These are phyloP conservation scores for Cyclotella cryptica DNA, from an alignment of 108 stramenopile species.

Conservation along the genomic window DNA sequence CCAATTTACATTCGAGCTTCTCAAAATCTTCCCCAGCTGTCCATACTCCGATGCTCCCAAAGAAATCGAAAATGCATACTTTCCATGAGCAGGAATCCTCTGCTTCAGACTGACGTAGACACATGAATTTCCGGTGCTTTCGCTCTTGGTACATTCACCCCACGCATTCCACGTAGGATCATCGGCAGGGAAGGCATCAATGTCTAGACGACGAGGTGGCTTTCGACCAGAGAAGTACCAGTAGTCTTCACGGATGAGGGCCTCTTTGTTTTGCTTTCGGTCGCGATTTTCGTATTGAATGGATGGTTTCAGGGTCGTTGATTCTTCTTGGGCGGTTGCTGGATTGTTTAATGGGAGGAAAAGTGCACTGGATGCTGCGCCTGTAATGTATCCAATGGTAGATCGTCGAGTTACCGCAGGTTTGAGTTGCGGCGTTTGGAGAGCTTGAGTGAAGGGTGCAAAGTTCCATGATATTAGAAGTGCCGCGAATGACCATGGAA, in stretches of 20 bases:
- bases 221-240: slow-evolving; percentile 71
- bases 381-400: not conserved
- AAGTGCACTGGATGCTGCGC: slow-evolving; percentile 1
- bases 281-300: slow-evolving; percentile 62
- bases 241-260: slow-evolving; percentile 78
- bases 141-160: slow-evolving; percentile 63
- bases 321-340: not conserved
- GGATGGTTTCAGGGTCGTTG: not conserved
- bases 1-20: slow-evolving; percentile 35
- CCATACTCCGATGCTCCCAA: slow-evolving; percentile 61
- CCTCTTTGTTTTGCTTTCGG: slow-evolving; percentile 72
- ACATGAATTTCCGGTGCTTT: slow-evolving; percentile 64
- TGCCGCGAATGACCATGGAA: no score
- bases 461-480: no score
- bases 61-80: slow-evolving; percentile 64
- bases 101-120: slow-evolving; percentile 78
- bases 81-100: slow-evolving; percentile 73
- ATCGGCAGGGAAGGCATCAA: slow-evolving; percentile 55
- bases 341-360: slow-evolving; percentile 3
- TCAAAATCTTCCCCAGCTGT: slow-evolving; percentile 51
- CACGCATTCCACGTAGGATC: slow-evolving; percentile 80
- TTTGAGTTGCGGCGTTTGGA: not conserved
- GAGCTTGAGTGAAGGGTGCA: not conserved
- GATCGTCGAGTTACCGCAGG: not conserved
- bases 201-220: slow-evolving; percentile 63